Evolutionary conservation across 2,329 filamentous ascomycete species (phyloP), one percentile per base, ranked within the genome.

Genomic region (Ophiocordyceps australis): DNA sequence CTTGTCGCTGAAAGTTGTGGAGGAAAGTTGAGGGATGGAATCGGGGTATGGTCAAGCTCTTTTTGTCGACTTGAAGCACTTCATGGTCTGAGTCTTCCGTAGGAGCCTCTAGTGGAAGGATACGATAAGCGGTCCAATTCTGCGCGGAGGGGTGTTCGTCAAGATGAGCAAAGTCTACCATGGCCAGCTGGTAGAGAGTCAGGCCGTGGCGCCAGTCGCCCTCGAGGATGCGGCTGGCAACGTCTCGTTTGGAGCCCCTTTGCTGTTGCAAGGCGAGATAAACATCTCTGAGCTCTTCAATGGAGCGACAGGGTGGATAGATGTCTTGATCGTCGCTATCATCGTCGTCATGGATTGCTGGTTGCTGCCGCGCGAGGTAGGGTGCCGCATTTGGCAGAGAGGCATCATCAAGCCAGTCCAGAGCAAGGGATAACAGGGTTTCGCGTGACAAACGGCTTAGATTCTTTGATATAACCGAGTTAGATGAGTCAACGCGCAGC

Each of bases 11-110:
- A 3, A 93, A 65, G 35, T 74, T 76, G 35, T 69, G 67, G 20
- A 91, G 57, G 45, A 92, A 92, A 0, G 75, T 79, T 5, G 77
- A 70, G 1, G 80, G 76, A 40, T 91, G 79, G 39, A 89, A 80
- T 11, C 75, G 71, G 9, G 81, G 80, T 25, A 74, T 52, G 4
- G 46, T 41, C 17, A 71, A 46, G 6, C 57, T 55, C 34, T 52
- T 45, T 24, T 50, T 47, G 39, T 69, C 57, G 10, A 55, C 38
- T 30, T 49, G 46, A 21, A 54, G 45, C 8, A 46, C 35, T 18
- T 50, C 49, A 9, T 55, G 55, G 16, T 55, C 51, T 17, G 35
- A 41, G 28, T 47, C 42, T 27, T 45, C 34, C 17, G 36, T 28
- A 2, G 55, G 50, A 5, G 45, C 47, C 32, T 52, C 54, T 8